phyloP scores from a whole-genome alignment of 441 rosid genomes.

The Corymbia calophylla region DNA sequence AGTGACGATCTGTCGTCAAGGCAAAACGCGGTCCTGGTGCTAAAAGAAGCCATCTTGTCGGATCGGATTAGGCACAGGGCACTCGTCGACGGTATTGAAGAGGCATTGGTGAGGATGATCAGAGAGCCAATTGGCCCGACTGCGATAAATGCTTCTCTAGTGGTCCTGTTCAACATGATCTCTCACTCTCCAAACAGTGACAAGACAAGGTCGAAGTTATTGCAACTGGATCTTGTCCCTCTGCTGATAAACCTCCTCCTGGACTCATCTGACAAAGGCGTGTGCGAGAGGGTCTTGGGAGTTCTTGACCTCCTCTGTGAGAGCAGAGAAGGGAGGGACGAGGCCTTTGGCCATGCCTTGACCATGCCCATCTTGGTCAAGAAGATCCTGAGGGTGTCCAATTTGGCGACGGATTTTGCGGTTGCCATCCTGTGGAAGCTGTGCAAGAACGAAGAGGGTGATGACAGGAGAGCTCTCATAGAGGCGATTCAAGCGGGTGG shows the following conservation, averaged over 20 bases:
- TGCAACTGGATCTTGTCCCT: not conserved
- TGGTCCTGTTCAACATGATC: not conserved
- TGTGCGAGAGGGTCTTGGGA: not conserved
- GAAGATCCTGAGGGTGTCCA: slow-evolving; percentile 8
- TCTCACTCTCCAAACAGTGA: not conserved
- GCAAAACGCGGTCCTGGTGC: not conserved
- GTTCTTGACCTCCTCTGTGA: not conserved
- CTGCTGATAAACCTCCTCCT: not conserved
- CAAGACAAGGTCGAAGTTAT: not conserved
- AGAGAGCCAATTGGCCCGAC: not conserved
- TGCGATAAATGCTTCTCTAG: not conserved
- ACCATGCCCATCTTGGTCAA: slow-evolving; percentile 2
- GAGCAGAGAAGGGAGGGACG: not conserved
- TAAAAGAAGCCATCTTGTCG: not conserved
- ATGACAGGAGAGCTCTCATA: not conserved
- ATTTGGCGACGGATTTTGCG: not conserved
- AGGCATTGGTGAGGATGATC: not conserved
- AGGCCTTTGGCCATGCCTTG: not conserved
- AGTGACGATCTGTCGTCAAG: not conserved
- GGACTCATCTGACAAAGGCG: not conserved
- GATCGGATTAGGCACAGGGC: not conserved
- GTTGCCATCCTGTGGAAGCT: slow-evolving; percentile 3
- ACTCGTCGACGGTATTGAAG: not conserved
- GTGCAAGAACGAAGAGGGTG: not conserved
- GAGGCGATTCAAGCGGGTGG: not conserved